Conservation (phyloP, 345 rosid species). For the Clausena lansium region DNA sequence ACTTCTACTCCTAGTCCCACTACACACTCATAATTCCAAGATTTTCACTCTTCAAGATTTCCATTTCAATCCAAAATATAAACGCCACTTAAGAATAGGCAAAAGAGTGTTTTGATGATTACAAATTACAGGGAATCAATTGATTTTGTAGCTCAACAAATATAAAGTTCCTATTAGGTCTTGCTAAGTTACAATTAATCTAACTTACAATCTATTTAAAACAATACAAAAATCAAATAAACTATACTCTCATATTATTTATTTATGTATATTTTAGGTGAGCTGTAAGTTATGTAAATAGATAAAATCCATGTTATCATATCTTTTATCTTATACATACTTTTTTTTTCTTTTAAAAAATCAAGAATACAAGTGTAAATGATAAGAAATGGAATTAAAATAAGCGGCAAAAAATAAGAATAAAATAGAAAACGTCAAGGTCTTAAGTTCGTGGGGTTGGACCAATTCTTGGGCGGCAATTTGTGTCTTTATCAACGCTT, state of each 20-base stretch:
- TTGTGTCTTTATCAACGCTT: neutral
- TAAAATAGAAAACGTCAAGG: neutral
- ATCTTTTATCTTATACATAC: too few species aligned
- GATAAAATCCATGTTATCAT: neutral
- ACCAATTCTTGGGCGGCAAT: conserved; percentile 7
- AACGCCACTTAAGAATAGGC: too few species aligned
- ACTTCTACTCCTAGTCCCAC: too few species aligned
- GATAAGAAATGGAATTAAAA: neutral
- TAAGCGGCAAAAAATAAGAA: neutral
- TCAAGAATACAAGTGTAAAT: neutral
- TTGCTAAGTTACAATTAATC: too few species aligned
- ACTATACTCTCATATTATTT: too few species aligned
- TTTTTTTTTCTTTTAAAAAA: neutral
- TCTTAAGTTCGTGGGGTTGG: neutral
- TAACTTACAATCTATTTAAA: too few species aligned
- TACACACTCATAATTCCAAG: too few species aligned
- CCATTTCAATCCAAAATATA: too few species aligned
- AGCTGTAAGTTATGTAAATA: too few species aligned
- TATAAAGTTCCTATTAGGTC: neutral
- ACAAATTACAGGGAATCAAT: neutral
- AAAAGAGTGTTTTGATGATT: neutral
- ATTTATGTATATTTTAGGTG: too few species aligned
- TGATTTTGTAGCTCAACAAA: neutral
- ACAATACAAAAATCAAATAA: too few species aligned
- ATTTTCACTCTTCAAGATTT: too few species aligned